phyloP scores from a whole-genome alignment of 768 basidiomycete species.

The Trametes sanguinea region DNA sequence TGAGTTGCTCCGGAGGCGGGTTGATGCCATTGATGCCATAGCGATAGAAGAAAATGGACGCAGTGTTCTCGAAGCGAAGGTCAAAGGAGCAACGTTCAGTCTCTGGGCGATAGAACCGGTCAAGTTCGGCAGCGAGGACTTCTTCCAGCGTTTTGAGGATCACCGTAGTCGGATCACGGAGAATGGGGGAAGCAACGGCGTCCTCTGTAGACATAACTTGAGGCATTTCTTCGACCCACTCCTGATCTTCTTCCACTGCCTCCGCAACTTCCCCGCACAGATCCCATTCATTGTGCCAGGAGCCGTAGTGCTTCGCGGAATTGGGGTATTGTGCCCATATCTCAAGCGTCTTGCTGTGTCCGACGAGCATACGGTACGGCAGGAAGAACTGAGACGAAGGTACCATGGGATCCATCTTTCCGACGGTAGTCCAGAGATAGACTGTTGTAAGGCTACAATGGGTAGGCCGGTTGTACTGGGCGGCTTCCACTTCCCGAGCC shows the following conservation, averaged over 20 bases:
- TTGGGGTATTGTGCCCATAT: neutral
- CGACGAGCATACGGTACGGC: neutral
- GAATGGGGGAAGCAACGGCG: neutral
- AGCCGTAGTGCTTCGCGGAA: slow-evolving; percentile 2
- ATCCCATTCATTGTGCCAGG: too few species aligned
- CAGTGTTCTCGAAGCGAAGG: slow-evolving; percentile 1
- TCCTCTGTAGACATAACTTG: too few species aligned
- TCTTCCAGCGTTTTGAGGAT: too few species aligned
- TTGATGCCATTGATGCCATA: neutral
- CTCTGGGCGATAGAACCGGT: neutral
- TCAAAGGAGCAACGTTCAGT: neutral
- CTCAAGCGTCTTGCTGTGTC: neutral
- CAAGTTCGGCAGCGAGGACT: slow-evolving; percentile 3
- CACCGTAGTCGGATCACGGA: too few species aligned
- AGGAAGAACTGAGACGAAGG: neutral
- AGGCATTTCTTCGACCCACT: too few species aligned
- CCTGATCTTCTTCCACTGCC: too few species aligned
- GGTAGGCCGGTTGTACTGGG: neutral
- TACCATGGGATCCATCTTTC: too few species aligned
- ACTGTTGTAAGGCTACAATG: neutral
- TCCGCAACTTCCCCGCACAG: too few species aligned
- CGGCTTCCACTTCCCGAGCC: neutral
- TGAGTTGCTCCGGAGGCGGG: neutral
- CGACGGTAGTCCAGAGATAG: slow-evolving; percentile 9
- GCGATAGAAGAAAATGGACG: neutral